Base-by-base conservation (phyloP, 192 early-diverging fungal genomes). In the Dispira simplex region DNA sequence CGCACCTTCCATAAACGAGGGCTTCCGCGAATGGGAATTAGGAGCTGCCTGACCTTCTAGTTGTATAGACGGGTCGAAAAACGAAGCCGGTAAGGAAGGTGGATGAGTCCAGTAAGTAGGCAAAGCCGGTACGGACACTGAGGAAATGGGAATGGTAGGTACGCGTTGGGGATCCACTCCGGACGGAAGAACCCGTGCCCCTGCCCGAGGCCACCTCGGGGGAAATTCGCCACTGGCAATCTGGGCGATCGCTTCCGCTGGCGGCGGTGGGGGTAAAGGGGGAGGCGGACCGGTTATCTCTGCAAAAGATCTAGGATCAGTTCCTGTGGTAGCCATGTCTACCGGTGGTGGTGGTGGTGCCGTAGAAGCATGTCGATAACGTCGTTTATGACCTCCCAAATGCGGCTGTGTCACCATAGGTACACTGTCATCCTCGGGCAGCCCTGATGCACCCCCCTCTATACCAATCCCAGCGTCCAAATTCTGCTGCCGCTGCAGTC, bases 121-220 rank as follows among this genome's bases (percentile, higher is more conserved):
- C 8, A 58, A 27, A 13, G 25, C 28, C n/a, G 56, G 56, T n/a
- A 43, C 32, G 21, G 56, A 58, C 25, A 58, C 32, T 18, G 56
- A 58, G 18, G 32, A 12, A 18, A 18, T 58, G 56, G 56, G 25
- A 26, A 26, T 9, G 20, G 26, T 58, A 39, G 11, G 56, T n/a
- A 26, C 11, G 16, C 27, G 27, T 11, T 10, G 18, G 26, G 27
- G 56, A n/a, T 58, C 56, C 10, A 58, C 56, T 10, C 56, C 56
- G 25, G 56, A 58, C 9, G 56, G 56, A 58, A 58, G 18, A 6
- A 58, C 32, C 27, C 56, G 56, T 10, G 56, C 56, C 10, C 56
- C 56, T 1, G 16, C 56, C 21, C 18, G 18, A 58, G 56, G 56
- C 56, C 56, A 58, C 27, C 56, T 26, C 27, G 27, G 12, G 56